Evolutionary conservation across 2,329 filamentous ascomycete species (phyloP), one percentile per base, ranked within the genome.

Genomic region (Phyllosticta citribraziliensis): DNA sequence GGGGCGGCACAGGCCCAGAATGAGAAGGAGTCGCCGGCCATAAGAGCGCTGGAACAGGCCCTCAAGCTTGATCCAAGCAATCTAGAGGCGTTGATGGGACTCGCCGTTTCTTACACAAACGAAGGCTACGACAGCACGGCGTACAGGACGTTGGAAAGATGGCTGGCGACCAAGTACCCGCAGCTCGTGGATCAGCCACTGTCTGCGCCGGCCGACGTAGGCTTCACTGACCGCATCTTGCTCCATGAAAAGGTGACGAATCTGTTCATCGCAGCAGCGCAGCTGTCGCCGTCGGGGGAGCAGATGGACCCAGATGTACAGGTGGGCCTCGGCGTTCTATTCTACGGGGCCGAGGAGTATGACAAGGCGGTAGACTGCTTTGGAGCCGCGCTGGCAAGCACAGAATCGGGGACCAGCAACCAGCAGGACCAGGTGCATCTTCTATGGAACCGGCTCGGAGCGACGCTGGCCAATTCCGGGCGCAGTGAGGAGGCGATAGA

Each of bases 341-440:
- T 99, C 79, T 99, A 99, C 76, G 94, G 93, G 57, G 91, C 90
- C 30, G 94, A 99, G 75, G 93, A 97, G 72, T 97, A 97, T 78
- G 90, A 94, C 72, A 99, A 99, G 78, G 94, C 94, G 0, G 93
- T 99, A 47, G 94, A 99, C 79, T 99, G 95, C 80, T 99, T 99
- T 83, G 89, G 88, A 61, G 87, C 93, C 0, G 93, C 95, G 0
- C 84, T 99, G 24, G 89, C 90, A 63, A 90, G 86, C 24, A 91
- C 89, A 0, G 91, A 96, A 74, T 83, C 86, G 40, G 94, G 94
- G 62, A 84, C 85, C 9, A 88, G 86, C 63, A 97, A 97, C 76
- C 87, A 90, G 64, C 85, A 86, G 68, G 87, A 88, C 69, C 91
- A 97, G 75, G 80, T 97, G 1, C 94, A 97, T 71, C 84, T 99